Percentiles rank a stretch among this genome's conserved stretches.
These are phyloP conservation scores for Zea luxurians DNA, from an alignment of 176 grass and related monocot genomes.

Conservation along the genomic window DNA sequence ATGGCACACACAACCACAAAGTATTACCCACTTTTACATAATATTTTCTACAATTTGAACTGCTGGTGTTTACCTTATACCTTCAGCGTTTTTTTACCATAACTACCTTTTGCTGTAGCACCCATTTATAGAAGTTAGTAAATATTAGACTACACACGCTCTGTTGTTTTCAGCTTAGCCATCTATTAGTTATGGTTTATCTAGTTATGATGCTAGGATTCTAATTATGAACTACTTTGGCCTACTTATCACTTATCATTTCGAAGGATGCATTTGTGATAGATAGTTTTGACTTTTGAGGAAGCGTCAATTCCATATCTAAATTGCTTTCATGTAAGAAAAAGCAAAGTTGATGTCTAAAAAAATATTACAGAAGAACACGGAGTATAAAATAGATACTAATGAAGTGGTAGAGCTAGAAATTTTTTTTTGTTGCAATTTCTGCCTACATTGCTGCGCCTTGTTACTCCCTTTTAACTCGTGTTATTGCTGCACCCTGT, in stretches of 20 bases:
- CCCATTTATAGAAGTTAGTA: too few relatives aligned
- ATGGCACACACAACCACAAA: not conserved
- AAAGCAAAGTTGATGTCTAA: not conserved
- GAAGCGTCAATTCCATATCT: not conserved
- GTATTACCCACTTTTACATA: not conserved
- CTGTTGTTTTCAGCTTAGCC: not conserved
- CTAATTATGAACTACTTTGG: slow-evolving; percentile 13
- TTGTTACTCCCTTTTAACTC: not conserved
- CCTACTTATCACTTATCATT: not conserved
- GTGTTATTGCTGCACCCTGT: not conserved
- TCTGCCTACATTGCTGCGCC: not conserved
- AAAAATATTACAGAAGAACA: not conserved
- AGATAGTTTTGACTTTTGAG: not conserved
- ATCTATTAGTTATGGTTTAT: not conserved
- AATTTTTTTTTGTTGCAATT: not conserved
- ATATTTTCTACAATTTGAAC: not conserved
- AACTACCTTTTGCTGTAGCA: not conserved
- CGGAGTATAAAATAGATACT: not conserved
- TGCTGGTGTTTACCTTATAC: not conserved
- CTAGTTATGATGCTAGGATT: slow-evolving; percentile 5
- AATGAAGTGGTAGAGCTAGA: slow-evolving; percentile 6
- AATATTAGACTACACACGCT: not conserved
- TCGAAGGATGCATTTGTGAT: not conserved
- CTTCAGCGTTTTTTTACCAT: not conserved
- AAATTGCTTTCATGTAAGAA: not conserved